Conservation (phyloP, 164 flowering plant species). For the Magnolia kwangsiensis region DNA sequence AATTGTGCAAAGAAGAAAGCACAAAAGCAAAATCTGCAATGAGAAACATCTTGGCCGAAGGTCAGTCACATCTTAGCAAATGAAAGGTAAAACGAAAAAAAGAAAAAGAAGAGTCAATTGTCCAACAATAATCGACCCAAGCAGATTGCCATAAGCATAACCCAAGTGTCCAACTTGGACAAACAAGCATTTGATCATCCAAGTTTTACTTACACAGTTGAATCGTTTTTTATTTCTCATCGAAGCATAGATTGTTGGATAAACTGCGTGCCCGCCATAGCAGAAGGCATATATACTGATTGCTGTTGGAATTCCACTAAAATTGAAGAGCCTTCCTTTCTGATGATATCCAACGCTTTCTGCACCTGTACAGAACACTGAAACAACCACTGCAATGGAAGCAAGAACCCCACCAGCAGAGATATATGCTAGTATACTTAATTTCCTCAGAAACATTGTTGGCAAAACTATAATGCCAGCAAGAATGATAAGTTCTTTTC, state of each 20-base stretch:
- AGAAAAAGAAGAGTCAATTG: too few relatives aligned
- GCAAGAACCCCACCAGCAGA: constrained; percentile 74
- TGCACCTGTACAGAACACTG: constrained; percentile 65
- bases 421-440: neutral
- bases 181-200: too few relatives aligned
- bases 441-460: neutral
- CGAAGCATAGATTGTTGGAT: constrained; percentile 69
- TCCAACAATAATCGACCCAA: too few relatives aligned
- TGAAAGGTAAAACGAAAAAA: too few relatives aligned
- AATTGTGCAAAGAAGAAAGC: constrained; percentile 44
- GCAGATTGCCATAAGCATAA: too few relatives aligned
- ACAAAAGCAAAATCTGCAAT: neutral
- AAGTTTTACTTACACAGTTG: constrained; percentile 29
- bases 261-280: constrained; percentile 68
- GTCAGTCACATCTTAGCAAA: too few relatives aligned
- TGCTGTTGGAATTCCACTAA: constrained; percentile 48
- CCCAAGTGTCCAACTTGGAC: constrained; percentile 31
- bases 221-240: constrained; percentile 61
- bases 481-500: neutral
- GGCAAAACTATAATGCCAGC: constrained; percentile 1
- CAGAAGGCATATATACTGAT: constrained; percentile 60
- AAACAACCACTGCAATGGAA: constrained; percentile 41
- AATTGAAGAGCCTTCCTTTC: constrained; percentile 36
- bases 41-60: neutral
- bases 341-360: constrained; percentile 54